Percentiles rank a stretch among this genome's conserved stretches.
Conservation (phyloP, 805 yeast species). For the Candida endomychidarum region DNA sequence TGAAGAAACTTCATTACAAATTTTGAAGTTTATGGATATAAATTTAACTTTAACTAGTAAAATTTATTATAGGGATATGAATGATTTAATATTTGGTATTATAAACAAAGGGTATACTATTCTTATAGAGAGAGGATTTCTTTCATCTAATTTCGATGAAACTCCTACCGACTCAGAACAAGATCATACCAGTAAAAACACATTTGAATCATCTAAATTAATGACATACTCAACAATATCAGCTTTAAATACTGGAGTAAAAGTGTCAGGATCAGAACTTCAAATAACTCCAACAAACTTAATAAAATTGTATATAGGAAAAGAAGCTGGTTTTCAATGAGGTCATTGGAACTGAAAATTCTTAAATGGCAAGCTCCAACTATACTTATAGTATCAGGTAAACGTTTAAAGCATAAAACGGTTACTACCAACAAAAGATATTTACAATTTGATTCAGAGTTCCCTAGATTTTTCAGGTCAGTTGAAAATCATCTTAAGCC, state of each 20-base stretch:
- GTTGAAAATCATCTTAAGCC: slow-evolving; percentile 20
- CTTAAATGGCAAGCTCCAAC: slow-evolving; percentile 93
- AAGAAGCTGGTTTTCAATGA: slow-evolving; percentile 84
- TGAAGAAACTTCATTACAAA: slow-evolving; percentile 41
- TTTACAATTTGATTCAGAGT: slow-evolving; percentile 50
- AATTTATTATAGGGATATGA: no score
- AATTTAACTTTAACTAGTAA: no score
- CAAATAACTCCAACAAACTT: slow-evolving; percentile 48
- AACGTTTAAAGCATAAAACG: slow-evolving; percentile 40
- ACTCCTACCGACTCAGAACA: no score
- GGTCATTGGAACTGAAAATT: slow-evolving; percentile 79
- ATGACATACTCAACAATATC: slow-evolving; percentile 42
- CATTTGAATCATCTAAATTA: slow-evolving; percentile 42
- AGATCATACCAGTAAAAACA: no score
- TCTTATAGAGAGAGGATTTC: slow-evolving; percentile 34
- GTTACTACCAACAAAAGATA: slow-evolving; percentile 45
- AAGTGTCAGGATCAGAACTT: slow-evolving; percentile 22
- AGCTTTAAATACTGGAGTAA: slow-evolving; percentile 34
- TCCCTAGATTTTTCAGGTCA: slow-evolving; percentile 35
- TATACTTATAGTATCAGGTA: slow-evolving; percentile 67
- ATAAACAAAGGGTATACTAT: slow-evolving; percentile 19
- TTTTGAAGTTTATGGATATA: slow-evolving; percentile 52
- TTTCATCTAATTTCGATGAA: slow-evolving; percentile 14
- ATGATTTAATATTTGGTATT: slow-evolving; percentile 3
- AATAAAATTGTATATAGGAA: slow-evolving; percentile 66